Evolutionary conservation across 1,284 basidiomycete genomes (phyloP).

Genomic region (Porogramme epimiltina): DNA sequence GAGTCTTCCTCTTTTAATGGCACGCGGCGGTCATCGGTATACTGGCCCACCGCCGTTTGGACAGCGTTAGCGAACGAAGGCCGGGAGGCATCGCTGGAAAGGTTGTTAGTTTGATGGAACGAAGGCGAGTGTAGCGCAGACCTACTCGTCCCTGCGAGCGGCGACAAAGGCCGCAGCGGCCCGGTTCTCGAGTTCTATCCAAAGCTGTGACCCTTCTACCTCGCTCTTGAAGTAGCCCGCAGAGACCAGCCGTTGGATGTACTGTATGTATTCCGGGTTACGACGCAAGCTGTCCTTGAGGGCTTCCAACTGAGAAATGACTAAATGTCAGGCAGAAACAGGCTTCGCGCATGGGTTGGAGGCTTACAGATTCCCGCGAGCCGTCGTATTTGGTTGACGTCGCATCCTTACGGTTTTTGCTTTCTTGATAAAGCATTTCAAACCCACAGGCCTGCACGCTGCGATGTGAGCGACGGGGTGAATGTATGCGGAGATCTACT

Average conservation of each 20-base stretch:
- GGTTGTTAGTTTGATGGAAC: background rate
- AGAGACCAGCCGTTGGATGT: slow-evolving; percentile 63
- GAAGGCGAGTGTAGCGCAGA: slow-evolving; percentile 13
- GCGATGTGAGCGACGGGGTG: background rate
- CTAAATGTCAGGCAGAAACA: background rate
- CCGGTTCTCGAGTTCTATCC: slow-evolving; percentile 72
- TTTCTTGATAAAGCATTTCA: slow-evolving; percentile 91
- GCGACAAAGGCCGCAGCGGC: slow-evolving; percentile 72
- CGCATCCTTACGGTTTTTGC: slow-evolving; percentile 51
- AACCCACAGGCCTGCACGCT: slow-evolving; percentile 80
- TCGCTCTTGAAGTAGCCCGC: slow-evolving; percentile 80
- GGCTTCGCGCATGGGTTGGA: background rate
- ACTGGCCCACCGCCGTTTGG: slow-evolving; percentile 58
- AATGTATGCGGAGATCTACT: slow-evolving; percentile 23
- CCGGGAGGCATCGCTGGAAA: slow-evolving; percentile 54
- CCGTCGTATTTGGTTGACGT: slow-evolving; percentile 39
- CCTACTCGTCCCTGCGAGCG: slow-evolving; percentile 67
- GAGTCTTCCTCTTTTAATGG: slow-evolving; percentile 52
- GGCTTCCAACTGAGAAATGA: slow-evolving; percentile 50
- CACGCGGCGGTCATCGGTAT: slow-evolving; percentile 21
- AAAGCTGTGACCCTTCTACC: slow-evolving; percentile 72
- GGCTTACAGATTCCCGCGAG: slow-evolving; percentile 50
- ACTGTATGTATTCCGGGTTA: slow-evolving; percentile 66
- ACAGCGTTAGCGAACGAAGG: slow-evolving; percentile 77
- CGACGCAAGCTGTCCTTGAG: slow-evolving; percentile 66